Conservation (phyloP, 2,329 filamentous ascomycete species). For the Diaporthe vexans region DNA sequence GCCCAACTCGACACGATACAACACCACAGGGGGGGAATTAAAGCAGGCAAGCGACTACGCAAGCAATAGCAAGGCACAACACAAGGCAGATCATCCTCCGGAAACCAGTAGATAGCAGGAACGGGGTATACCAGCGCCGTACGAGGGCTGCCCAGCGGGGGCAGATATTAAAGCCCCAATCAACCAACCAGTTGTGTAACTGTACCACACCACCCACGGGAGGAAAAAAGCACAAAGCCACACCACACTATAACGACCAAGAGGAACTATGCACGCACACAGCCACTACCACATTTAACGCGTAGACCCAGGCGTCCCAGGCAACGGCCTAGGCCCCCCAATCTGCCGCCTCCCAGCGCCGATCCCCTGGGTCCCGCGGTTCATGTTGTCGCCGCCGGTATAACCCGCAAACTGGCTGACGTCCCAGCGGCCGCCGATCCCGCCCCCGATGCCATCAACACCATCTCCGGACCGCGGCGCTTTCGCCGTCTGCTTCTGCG, state of each 20-base stretch:
- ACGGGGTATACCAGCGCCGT: slow-evolving; percentile 33
- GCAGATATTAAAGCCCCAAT: neutral
- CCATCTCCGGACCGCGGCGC: slow-evolving; percentile 63
- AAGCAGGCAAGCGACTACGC: slow-evolving; percentile 21
- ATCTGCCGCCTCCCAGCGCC: slow-evolving; percentile 82
- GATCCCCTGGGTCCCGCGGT: slow-evolving; percentile 74
- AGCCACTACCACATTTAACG: neutral
- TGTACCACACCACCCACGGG: neutral
- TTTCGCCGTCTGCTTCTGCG: slow-evolving; percentile 75
- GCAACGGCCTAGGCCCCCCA: slow-evolving; percentile 80
- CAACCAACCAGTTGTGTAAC: slow-evolving; percentile 7
- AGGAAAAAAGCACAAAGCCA: no score
- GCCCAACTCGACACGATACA: neutral
- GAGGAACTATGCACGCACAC: neutral
- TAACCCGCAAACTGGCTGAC: slow-evolving; percentile 82
- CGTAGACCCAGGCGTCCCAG: slow-evolving; percentile 50
- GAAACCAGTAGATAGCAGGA: slow-evolving; percentile 30
- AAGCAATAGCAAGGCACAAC: slow-evolving; percentile 21
- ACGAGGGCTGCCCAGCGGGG: neutral
- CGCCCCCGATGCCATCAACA: slow-evolving; percentile 76
- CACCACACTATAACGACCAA: neutral
- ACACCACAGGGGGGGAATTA: slow-evolving; percentile 4
- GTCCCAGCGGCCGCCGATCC: slow-evolving; percentile 79
- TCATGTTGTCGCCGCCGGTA: slow-evolving; percentile 82
- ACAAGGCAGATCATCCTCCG: slow-evolving; percentile 25